Evolutionary conservation across 2,329 filamentous ascomycete species (phyloP), one percentile per base, ranked within the genome.

Genomic region (Alternaria alternata): DNA sequence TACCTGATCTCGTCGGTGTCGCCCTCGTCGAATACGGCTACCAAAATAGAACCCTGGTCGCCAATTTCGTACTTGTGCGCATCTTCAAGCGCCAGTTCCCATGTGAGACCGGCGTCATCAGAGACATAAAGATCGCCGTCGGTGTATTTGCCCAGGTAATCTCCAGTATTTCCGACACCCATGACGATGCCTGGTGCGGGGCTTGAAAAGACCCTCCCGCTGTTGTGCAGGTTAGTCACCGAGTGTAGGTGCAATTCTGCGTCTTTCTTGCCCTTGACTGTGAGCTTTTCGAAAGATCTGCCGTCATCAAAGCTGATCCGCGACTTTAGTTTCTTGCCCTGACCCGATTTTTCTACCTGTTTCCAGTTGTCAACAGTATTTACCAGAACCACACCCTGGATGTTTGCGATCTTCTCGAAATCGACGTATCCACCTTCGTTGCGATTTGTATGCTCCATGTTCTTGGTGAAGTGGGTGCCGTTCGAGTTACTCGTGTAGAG

Each of bases 401-500:
- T 94, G 56, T 91, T 90, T 41, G 90, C 86, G 53, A 99, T 89
- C 80, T 97, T 96, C 76, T 99, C 95, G 71, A 98, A 99, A 77
- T 99, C 95, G 51, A 99, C 94, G 58, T 89, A 87, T 3, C 93
- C 93, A 28, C 81, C 80, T 9, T 76, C 70, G 71, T 94, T 91
- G 70, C 94, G 91, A 78, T 99, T 98, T 34, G 94, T 97, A 77
- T 97, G 91, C 60, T 96, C 91, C 57, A 94, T 86, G 71, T 97
- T 98, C 72, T 91, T 89, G 2, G 91, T 95, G 76, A 98, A 99
- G 78, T 94, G 97, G 3, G 93, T 97, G 62, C 95, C 95, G 75
- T 98, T 96, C 32, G 94, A 98, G 77, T 99, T 99, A 75, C 94
- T 98, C 6, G 93, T 96, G 73, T 97, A 94, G 57, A 99, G 84